A percentile compares a stretch with the other conserved stretches of the same genome.
These are phyloP conservation scores for Phyllosticta ampelicida DNA, from an alignment of 2,329 filamentous ascomycete species.

Conservation along the genomic window DNA sequence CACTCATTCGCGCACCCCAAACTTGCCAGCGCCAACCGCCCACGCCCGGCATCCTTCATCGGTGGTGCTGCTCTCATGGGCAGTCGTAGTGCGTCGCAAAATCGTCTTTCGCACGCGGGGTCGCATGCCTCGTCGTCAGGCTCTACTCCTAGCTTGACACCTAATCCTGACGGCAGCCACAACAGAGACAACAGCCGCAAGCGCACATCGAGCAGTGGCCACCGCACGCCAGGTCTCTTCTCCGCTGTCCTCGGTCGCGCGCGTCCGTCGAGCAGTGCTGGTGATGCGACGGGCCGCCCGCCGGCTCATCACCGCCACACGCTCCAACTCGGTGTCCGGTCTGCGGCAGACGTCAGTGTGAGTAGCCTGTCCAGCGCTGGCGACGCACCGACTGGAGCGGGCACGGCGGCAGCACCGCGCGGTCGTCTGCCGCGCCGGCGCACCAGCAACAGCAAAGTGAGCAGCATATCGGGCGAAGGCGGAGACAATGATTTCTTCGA, in stretches of 20 bases:
- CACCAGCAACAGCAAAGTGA: conserved; percentile 3
- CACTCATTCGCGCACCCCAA: not conserved
- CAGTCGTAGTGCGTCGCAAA: not conserved
- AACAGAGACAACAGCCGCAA: conserved; percentile 4
- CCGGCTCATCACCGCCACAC: not conserved
- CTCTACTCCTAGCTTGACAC: not conserved
- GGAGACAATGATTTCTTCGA: conserved; percentile 38
- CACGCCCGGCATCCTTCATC: not conserved
- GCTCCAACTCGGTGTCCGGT: not conserved
- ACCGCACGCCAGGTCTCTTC: not conserved
- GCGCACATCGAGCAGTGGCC: conserved; percentile 3
- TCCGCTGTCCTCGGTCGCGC: not conserved
- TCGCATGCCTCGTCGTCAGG: not conserved
- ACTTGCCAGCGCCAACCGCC: not conserved
- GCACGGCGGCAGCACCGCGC: not conserved
- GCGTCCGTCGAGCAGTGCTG: not conserved
- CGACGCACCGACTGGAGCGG: not conserved
- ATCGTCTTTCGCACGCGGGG: not conserved
- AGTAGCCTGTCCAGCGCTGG: conserved; percentile 1
- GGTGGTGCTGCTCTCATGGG: not conserved
- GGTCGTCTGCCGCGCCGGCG: not conserved
- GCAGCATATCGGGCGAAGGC: conserved; percentile 15
- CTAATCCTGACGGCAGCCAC: not conserved
- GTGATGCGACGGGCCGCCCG: not conserved
- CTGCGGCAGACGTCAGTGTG: conserved; percentile 1